These are phyloP conservation scores for Lactarius hengduanensis DNA, from an alignment of 768 basidiomycete species.

Conservation along the genomic window DNA sequence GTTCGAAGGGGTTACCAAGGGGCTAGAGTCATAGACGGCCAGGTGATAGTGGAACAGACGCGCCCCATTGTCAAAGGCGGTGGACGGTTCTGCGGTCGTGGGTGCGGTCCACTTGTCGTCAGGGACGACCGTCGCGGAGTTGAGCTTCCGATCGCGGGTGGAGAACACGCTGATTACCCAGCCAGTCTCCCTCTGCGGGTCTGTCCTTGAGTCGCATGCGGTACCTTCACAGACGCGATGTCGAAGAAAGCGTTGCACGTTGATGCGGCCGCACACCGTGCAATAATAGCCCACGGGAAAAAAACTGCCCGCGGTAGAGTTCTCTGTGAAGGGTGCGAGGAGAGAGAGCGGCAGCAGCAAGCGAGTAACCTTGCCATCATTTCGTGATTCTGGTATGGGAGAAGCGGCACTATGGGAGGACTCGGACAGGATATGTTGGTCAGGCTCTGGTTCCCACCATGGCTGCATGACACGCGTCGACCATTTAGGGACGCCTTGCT, in stretches of 20 bases:
- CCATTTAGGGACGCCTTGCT: conserved; percentile 13
- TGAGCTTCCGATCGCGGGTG: conserved; percentile 20
- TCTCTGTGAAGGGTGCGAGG: conserved; percentile 26
- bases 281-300: conserved; percentile 27
- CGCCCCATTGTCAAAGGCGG: conserved; percentile 16
- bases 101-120: conserved; percentile 21
- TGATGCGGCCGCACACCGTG: conserved; percentile 24
- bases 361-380: background rate
- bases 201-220: background rate
- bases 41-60: conserved; percentile 19
- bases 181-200: conserved; percentile 3
- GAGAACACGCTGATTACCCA: conserved; percentile 21
- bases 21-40: background rate
- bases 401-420: background rate
- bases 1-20: background rate
- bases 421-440: background rate
- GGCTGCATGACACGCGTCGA: conserved; percentile 6
- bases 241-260: conserved; percentile 25
- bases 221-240: conserved; percentile 23
- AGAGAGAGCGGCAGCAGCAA: conserved; percentile 24
- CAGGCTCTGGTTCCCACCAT: conserved; percentile 25
- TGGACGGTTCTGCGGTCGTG: conserved; percentile 2
- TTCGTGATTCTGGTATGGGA: background rate
- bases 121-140: conserved; percentile 17
- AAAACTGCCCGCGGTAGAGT: conserved; percentile 19